Conservation (phyloP, 2,329 filamentous ascomycete genomes). For the Ceratocystis alfenasii region DNA sequence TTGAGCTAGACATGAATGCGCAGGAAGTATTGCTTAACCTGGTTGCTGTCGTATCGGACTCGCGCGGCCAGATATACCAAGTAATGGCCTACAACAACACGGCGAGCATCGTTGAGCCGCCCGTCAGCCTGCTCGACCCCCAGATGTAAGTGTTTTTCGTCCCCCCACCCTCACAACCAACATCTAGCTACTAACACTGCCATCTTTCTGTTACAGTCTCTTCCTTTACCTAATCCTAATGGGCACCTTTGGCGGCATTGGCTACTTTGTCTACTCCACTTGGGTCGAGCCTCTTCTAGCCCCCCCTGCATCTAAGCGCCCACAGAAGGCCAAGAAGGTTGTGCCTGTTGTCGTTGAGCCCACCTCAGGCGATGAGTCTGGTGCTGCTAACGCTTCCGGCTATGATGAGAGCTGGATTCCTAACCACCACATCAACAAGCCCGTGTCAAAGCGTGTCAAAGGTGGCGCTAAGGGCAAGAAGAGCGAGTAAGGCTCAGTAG, state of each 20-base stretch:
- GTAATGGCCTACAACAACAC: constrained; percentile 69
- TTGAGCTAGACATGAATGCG: constrained; percentile 83
- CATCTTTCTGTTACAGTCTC: constrained; percentile 46
- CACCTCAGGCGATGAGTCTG: constrained; percentile 58
- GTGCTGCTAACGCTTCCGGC: constrained; percentile 50
- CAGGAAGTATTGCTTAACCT: constrained; percentile 75
- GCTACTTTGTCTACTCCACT: constrained; percentile 96
- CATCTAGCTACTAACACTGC: not conserved
- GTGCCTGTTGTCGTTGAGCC: constrained; percentile 49
- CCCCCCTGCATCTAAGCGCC: constrained; percentile 55
- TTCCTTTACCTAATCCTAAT: constrained; percentile 93
- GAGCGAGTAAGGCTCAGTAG: constrained; percentile 17
- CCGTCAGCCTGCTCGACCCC: constrained; percentile 83
- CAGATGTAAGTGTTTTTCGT: constrained; percentile 62
- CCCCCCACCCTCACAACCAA: constrained; percentile 29
- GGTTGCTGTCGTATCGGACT: constrained; percentile 58
- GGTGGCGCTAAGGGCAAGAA: constrained; percentile 40
- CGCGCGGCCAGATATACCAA: constrained; percentile 59
- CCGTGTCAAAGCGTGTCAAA: constrained; percentile 58
- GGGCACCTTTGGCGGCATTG: constrained; percentile 61
- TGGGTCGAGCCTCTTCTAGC: constrained; percentile 96
- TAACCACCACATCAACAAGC: constrained; percentile 75
- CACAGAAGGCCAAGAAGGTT: constrained; percentile 55
- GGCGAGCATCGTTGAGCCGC: constrained; percentile 78
- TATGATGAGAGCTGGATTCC: constrained; percentile 96